phyloP scores from a whole-genome alignment of 75 land plant genomes.

The Ceratopteris richardii region DNA sequence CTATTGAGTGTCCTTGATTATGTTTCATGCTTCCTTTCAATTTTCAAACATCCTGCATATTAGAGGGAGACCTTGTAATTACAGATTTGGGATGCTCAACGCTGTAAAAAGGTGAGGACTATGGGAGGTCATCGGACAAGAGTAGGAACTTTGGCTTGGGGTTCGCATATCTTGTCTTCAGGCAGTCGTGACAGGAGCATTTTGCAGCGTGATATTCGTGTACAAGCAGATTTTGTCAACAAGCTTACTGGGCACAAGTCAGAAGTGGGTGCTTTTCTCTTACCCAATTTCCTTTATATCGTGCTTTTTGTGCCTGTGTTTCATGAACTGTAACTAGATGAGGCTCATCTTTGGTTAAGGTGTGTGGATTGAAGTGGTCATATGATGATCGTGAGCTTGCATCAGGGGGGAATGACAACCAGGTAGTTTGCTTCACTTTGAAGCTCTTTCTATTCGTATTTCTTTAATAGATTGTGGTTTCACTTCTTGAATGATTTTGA shows the following conservation, averaged over 20 bases:
- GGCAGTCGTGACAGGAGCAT: constrained; percentile 74
- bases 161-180: constrained; percentile 63
- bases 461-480: background rate
- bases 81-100: constrained; percentile 85
- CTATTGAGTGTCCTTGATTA: too few species aligned
- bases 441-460: background rate
- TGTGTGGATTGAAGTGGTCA: constrained; percentile 91
- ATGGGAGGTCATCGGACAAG: constrained; percentile 78
- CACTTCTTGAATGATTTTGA: too few species aligned
- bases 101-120: constrained; percentile 60
- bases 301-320: background rate
- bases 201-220: constrained; percentile 72
- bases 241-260: constrained; percentile 77
- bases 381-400: constrained; percentile 75
- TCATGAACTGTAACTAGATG: background rate
- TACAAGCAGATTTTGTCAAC: constrained; percentile 62
- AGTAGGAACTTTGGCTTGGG: constrained; percentile 82
- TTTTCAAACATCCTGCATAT: background rate
- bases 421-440: constrained; percentile 18
- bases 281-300: too few species aligned
- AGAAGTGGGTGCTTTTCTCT: constrained; percentile 32
- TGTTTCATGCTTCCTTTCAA: too few species aligned
- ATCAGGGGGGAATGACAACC: constrained; percentile 82
- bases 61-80: background rate
- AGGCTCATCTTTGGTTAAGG: constrained; percentile 21